Evolutionary conservation across 257 asterid species (phyloP).

Genomic region (Pogostemon cablin): DNA sequence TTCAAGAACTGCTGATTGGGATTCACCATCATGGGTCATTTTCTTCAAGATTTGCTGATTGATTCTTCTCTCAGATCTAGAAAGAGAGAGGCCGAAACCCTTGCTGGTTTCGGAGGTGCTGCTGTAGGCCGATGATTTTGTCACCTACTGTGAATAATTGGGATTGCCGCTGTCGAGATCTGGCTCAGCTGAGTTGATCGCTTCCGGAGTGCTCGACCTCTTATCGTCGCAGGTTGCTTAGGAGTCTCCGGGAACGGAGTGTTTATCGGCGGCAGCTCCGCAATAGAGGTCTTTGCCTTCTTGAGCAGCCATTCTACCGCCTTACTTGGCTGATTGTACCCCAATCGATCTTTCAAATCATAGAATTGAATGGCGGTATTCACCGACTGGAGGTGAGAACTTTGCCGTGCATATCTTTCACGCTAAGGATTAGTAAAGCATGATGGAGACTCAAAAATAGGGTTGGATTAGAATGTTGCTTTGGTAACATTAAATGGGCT

Average conservation of each 20-base stretch:
- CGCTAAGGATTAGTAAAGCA: conserved; percentile 28
- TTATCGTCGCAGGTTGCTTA: conserved; percentile 68
- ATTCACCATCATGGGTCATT: too few relatives aligned
- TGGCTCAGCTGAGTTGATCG: conserved; percentile 48
- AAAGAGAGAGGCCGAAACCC: conserved; percentile 55
- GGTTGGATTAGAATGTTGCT: too few relatives aligned
- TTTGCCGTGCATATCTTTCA: conserved; percentile 86
- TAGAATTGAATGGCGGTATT: conserved; percentile 86
- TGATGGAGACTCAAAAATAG: too few relatives aligned
- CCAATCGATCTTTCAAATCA: conserved; percentile 82
- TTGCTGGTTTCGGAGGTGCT: conserved; percentile 54
- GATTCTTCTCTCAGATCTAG: conserved; percentile 56
- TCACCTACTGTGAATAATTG: conserved; percentile 33
- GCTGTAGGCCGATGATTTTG: conserved; percentile 47
- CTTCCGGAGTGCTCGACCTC: conserved; percentile 53
- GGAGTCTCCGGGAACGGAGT: conserved; percentile 61
- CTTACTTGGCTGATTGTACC: conserved; percentile 88
- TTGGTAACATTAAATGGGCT: too few relatives aligned
- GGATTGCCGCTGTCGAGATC: conserved; percentile 53
- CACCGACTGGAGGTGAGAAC: conserved; percentile 76
- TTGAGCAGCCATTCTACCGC: conserved; percentile 92
- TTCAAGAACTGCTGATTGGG: too few relatives aligned
- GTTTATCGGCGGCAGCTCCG: conserved; percentile 66
- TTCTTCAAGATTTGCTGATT: not conserved
- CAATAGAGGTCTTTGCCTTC: conserved; percentile 67